phyloP scores from a whole-genome alignment of 2,329 filamentous ascomycete species.

The Claviceps spartinae region DNA sequence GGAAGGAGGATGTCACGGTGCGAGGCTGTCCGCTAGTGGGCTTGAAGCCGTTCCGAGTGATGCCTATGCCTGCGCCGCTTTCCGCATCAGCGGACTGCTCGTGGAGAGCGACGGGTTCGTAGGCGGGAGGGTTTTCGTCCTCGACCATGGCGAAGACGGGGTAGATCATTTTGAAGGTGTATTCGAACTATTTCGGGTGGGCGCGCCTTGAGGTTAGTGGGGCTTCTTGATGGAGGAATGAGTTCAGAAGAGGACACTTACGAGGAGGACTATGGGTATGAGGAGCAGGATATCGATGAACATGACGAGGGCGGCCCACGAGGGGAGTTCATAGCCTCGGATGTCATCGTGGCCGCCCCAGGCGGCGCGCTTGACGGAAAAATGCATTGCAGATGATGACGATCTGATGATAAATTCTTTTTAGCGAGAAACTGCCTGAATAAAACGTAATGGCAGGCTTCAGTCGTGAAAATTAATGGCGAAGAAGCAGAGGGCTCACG shows the following conservation, averaged over 20 bases:
- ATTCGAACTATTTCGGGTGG: constrained; percentile 25
- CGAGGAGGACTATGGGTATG: constrained; percentile 29
- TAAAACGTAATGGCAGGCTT: background rate
- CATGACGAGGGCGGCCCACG: constrained; percentile 27
- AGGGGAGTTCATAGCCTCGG: constrained; percentile 18
- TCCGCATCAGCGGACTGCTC: constrained; percentile 21
- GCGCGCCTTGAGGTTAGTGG: background rate
- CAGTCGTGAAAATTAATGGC: background rate
- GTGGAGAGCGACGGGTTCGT: constrained; percentile 36
- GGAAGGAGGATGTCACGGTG: constrained; percentile 37
- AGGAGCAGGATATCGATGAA: constrained; percentile 29
- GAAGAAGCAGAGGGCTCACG: background rate
- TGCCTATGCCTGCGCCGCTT: constrained; percentile 11
- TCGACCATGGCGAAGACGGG: constrained; percentile 44
- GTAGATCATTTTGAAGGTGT: constrained; percentile 37
- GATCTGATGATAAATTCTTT: too few species aligned
- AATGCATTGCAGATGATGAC: constrained; percentile 5
- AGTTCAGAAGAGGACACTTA: constrained; percentile 15
- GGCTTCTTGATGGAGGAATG: background rate
- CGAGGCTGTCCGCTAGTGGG: constrained; percentile 20
- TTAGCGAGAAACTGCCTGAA: background rate
- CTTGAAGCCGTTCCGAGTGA: constrained; percentile 19
- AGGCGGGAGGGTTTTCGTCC: constrained; percentile 41
- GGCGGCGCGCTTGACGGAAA: constrained; percentile 21
- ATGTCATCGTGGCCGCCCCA: constrained; percentile 12